A percentile compares a stretch with the other conserved stretches of the same genome.
These are phyloP conservation scores for Bocquillonia castaneifolia DNA, from an alignment of 441 rosid species.

Conservation along the genomic window DNA sequence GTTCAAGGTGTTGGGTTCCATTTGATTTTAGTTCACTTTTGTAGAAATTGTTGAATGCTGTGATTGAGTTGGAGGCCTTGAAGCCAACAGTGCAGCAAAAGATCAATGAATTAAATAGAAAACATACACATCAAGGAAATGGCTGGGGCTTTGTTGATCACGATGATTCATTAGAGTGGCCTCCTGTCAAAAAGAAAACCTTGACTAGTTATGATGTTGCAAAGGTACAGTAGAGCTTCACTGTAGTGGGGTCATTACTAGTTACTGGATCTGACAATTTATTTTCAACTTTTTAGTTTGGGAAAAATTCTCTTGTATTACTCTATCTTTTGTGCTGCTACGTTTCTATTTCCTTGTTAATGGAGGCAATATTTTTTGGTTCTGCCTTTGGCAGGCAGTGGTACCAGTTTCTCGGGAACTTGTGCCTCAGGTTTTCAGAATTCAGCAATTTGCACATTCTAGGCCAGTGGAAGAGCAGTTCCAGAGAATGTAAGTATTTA, in stretches of 20 bases:
- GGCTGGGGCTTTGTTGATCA: constrained; percentile 29
- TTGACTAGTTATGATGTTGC: constrained; percentile 32
- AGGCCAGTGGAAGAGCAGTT: constrained; percentile 57
- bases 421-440: constrained; percentile 45
- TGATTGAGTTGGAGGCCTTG: constrained; percentile 78
- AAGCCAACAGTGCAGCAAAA: constrained; percentile 73
- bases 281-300: background rate
- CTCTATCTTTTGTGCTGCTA: constrained; percentile 2
- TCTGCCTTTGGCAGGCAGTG: constrained; percentile 40
- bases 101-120: constrained; percentile 50
- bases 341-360: background rate
- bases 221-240: constrained; percentile 45
- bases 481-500: constrained; percentile 50
- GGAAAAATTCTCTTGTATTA: constrained; percentile 1
- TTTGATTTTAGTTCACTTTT: constrained; percentile 27
- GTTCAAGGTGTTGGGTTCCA: constrained; percentile 21
- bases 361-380: constrained; percentile 6
- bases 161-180: constrained; percentile 44
- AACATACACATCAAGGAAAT: constrained; percentile 37
- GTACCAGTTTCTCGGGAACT: constrained; percentile 37
- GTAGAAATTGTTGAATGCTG: constrained; percentile 61
- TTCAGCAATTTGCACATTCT: constrained; percentile 34
- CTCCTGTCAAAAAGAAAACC: constrained; percentile 42
- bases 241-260: constrained; percentile 16
- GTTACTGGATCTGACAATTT: constrained; percentile 4